Base-by-base conservation (phyloP, 208 protist species). In the Wallacemonas collosoma region DNA sequence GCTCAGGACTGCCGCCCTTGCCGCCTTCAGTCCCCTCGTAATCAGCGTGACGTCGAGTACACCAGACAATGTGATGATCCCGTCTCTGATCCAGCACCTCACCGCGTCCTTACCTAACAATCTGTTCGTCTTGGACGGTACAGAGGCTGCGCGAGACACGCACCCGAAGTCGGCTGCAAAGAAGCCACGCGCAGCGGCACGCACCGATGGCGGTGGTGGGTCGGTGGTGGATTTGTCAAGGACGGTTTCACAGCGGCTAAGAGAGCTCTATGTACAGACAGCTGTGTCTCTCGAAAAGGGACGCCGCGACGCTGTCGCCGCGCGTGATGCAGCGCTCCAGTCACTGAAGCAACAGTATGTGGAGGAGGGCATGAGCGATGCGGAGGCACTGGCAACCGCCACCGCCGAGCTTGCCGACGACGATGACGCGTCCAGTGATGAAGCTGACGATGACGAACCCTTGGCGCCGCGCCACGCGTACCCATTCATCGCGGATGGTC, bases 291-390 rank as follows among this genome's bases (percentile, higher is more conserved):
- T 87, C 0, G 86, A 91, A 53, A 53, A 78, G 51, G 75, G 68
- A 12, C 75, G 80, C 40, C 79, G 72, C 12, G 76, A 71, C 7
- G 77, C 71, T 11, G 65, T 56, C 14, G 60, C 60, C 58, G 86
- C 82, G 14, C 73, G 65, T 6, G 73, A 61, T 44, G 74, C 72
- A 9, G 74, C 75, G 40, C 61, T 89, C 4, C 38, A 77, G 2
- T 65, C 68, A 1, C 63, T 93, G 11, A 68, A 80, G 36, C 71
- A 54, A 39, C 77, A 91, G 56, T 94, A 90, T 75, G 44, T 89
- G 56, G 91, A 96, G 72, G 91, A 96, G 26, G 91, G 89, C 0
- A 75, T 96, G 36, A 61, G 54, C 1, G 75, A 77, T 1, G 88
- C 69, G 7, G 85, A 92, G 11, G 91, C 91, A 1, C 64, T 64